Evolutionary conservation across 768 basidiomycete species (phyloP), one percentile per base, ranked within the genome.

Genomic region (Leccinum sublutescens): DNA sequence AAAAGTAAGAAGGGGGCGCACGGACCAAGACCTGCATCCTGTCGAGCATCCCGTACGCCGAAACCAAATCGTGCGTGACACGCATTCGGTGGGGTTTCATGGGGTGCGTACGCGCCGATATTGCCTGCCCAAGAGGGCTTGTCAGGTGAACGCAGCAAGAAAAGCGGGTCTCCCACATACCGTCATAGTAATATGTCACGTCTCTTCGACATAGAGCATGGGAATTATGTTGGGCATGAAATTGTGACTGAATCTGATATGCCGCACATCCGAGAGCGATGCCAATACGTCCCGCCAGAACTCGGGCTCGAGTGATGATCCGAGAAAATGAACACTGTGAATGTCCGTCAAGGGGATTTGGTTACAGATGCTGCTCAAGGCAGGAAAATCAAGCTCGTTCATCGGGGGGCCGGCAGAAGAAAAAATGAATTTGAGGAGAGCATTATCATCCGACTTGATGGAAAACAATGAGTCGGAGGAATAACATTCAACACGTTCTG

Each of bases 41-140:
- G 62, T 88, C 23, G 23, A 23, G 23, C 23, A 23, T 23, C 23
- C 23, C 23, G 23, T 23, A 23, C 23, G 93, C 89, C 14, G 87
- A 82, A 33, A 98, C 86, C 54, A 99, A 78, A 64, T 96, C 91
- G 71, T 99, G 95, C 0, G 95, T 91, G 74, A 99, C 89, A 54
- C 89, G 84, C 78, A 98, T 96, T 38, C 96, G 81, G 70, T 96
- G 93, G 0, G 96, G 96, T 74, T 98, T 97, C 93, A 98, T 97
- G 50, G 90, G 90, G 65, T 97, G 95, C 3, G 69, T 89, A 87
- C 33, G 83, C 76, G 23, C 86, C 86, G 29, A 91, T 82, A 63
- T 93, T 89, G 54, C 79, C 90, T 93, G 59, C 52, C 3, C 9
- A 10, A 43, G 40, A 1, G 17, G n/a, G 1, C 17, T 43, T 19